Conservation (phyloP, 371 early-diverging fungal species). For the Chytridium lagenaria region DNA sequence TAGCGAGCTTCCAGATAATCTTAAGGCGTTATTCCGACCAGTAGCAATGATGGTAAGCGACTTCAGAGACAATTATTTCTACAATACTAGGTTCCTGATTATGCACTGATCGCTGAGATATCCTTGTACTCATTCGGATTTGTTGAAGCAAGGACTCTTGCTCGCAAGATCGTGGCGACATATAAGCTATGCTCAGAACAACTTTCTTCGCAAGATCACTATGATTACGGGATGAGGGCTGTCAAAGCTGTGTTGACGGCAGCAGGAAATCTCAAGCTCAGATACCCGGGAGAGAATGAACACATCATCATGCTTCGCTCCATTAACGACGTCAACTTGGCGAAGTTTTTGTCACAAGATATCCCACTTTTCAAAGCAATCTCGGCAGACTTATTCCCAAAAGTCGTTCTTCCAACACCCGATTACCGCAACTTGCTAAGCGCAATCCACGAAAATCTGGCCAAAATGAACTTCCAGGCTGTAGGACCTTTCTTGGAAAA, state of each 20-base stretch:
- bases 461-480: constrained; percentile 59
- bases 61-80: background rate
- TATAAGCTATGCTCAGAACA: constrained; percentile 65
- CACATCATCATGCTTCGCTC: constrained; percentile 64
- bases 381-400: constrained; percentile 61
- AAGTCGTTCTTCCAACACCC: constrained; percentile 58
- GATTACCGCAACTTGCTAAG: constrained; percentile 56
- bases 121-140: constrained; percentile 65
- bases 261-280: constrained; percentile 63
- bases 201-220: constrained; percentile 63
- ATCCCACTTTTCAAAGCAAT: constrained; percentile 63
- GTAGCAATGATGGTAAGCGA: constrained; percentile 61
- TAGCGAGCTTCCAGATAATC: constrained; percentile 63
- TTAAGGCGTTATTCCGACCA: constrained; percentile 65
- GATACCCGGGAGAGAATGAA: constrained; percentile 62
- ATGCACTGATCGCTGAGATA: constrained; percentile 64
- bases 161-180: constrained; percentile 62
- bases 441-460: constrained; percentile 50
- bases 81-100: constrained; percentile 56
- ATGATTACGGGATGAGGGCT: constrained; percentile 69
- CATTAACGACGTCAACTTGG: constrained; percentile 61
- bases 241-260: constrained; percentile 64
- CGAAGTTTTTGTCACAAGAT: constrained; percentile 63
- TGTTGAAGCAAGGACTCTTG: constrained; percentile 58
- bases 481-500: constrained; percentile 58